phyloP scores from a whole-genome alignment of 192 early-diverging fungal species.

The Coemansia asiatica region DNA sequence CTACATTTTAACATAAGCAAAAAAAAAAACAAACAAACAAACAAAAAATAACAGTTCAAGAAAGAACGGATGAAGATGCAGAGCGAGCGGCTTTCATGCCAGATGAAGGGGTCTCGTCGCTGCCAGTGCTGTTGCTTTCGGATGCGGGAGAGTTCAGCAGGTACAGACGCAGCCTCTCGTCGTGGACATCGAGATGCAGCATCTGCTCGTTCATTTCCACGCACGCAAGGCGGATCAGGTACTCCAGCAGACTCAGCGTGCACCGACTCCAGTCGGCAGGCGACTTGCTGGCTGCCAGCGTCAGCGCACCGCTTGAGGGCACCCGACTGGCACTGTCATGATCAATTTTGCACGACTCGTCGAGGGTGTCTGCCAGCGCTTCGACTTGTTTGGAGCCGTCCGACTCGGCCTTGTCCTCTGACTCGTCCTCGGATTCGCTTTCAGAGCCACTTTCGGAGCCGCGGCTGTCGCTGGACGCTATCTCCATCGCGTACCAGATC shows the following conservation, averaged over 20 bases:
- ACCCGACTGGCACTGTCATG: neutral
- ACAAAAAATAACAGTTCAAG: neutral
- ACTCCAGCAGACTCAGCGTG: constrained; percentile 65
- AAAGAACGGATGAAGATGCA: neutral
- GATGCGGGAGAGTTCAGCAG: constrained; percentile 18
- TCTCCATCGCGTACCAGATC: constrained; percentile 14
- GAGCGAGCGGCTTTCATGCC: neutral
- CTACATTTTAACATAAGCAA: too few species aligned
- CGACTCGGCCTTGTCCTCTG: neutral
- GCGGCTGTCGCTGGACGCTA: constrained; percentile 10
- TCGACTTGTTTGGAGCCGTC: neutral
- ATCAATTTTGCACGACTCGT: constrained; percentile 1
- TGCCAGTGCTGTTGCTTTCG: neutral
- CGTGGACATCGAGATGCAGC: constrained; percentile 63
- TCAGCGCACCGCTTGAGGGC: neutral
- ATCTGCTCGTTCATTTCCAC: constrained; percentile 66
- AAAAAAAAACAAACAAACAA: neutral
- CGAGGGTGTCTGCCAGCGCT: neutral
- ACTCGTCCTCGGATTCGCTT: neutral
- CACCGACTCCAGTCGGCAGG: constrained; percentile 35
- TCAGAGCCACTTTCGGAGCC: constrained; percentile 1
- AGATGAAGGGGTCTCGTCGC: neutral
- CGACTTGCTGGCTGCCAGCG: constrained; percentile 17
- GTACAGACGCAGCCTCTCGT: constrained; percentile 68
- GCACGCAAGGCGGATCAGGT: constrained; percentile 60